Base-by-base conservation (phyloP, 768 basidiomycete genomes). In the Holtermannia corniformis region DNA sequence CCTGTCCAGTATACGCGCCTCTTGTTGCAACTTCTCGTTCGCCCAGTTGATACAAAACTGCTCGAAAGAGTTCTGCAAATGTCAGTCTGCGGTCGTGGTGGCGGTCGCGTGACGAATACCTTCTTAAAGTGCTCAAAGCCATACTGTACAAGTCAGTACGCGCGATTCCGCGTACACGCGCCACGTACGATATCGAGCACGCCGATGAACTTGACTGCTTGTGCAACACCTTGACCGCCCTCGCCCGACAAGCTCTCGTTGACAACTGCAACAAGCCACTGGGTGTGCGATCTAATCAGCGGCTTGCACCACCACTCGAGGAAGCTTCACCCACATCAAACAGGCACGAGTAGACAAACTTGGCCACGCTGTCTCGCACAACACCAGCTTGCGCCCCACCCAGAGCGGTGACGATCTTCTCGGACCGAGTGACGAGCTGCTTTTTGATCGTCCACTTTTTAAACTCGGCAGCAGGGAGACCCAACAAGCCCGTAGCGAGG, bases 1-100 rank as follows among this genome's bases (percentile, higher is more conserved):
- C 20, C 41, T 44, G 7, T 28, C 23, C 2, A n/a, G n/a, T n/a
- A 55, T 16, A n/a, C 77, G 45, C 60, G 87, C 90, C 82, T 96
- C 92, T 73, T 97, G 95, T 64, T 99, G 95, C 44, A 97, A 73
- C 73, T 70, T 72, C 56, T 74, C 95, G 66, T 99, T 99, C 21
- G 95, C 95, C 70, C 97, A 99, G 70, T 99, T 99, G 77, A 99
- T 99, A 73, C 92, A 96, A 75, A 99, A 99, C 75, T 99, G 95
- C 74, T 99, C 76, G 50, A 77, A 75, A 21, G 73, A 74, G 67
- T 77, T 77, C 72, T 65, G 54, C 7, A 22, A 14, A n/a, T 16
- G 48, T 41, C 16, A 52, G 28, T 23, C 41, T 23, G 26, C 11
- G 25, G 25, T 32, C n/a, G 44, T 49, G n/a, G 41, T 49, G 27